Base-by-base conservation (phyloP, 1,284 basidiomycete species). In the Mycena citricolor region DNA sequence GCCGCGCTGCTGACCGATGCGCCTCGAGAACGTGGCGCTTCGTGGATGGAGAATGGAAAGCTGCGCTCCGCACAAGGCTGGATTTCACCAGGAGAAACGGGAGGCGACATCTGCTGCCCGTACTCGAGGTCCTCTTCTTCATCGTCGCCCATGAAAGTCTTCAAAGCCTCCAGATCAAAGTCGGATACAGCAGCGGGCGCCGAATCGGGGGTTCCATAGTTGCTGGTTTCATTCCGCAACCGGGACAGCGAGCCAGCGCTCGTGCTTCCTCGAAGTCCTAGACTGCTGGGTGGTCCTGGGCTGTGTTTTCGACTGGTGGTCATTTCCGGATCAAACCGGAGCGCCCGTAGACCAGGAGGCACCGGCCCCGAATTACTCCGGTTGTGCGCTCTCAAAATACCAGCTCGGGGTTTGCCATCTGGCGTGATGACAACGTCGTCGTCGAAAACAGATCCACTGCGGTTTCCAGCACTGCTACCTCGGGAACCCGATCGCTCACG, bases 11-110 rank as follows among this genome's bases (percentile, higher is more conserved):
- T 84, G 42, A 85, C 61, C 14, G 83, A 86, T 54, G 83, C 76
- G 1, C 84, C 83, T 39, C 84, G 67, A 34, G 68, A 56, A 25
- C 83, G 69, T 6, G 76, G 81, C 12, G 80, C 77, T 7, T 66
- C 58, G 51, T 79, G 74, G 54, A 86, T 82, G 56, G 79, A 84
- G 61, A 87, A 86, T 11, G 85, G 84, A 55, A 85, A 83, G 16
- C 70, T n/a, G n/a, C n/a, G n/a, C 67, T 30, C 60, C 59, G 6
- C 52, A 55, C 12, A 42, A 19, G 14, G 42, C 33, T 13, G 35
- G 35, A 34, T 42, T 22, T 54, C 51, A 23, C 35, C 48, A 35
- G 67, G 65, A 16, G 70, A 69, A 5, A 69, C 70, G 12, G 69
- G 57, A 8, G 71, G 70, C 16, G 68, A 66, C 32, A 66, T 55